Base-by-base conservation (phyloP, 331 rosid species). In the Pyrus hybrid region DNA sequence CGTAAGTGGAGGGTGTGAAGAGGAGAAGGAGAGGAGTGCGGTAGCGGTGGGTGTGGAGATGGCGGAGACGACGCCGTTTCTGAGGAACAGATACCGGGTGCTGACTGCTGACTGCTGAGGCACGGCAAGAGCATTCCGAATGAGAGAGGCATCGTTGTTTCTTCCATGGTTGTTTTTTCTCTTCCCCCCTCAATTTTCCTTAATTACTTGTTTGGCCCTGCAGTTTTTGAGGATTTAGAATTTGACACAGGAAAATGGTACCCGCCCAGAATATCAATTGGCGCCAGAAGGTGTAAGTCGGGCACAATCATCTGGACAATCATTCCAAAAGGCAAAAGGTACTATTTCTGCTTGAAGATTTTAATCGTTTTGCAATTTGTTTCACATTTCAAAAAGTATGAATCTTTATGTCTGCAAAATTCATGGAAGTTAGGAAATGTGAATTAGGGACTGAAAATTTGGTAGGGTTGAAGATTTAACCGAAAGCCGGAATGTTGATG, bases 71-170 rank as follows among this genome's bases (percentile, higher is more conserved):
- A 58, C 75, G 79, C 33, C 87, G 82, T 81, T 80, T 70, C 13
- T 79, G 1, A 70, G 84, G 68, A 90, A 93, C 87, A 75, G 80
- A 67, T 91, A 87, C 83, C 88, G 97, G 98, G 53, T 91, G n/a
- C n/a, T n/a, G n/a, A n/a, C n/a, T n/a, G n/a, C n/a, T n/a, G n/a
- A n/a, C n/a, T n/a, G 71, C 63, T 93, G 84, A 85, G 97, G 83
- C 98, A 90, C 73, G 97, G 98, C 78, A 90, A 85, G 84, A 91
- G 97, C 91, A 87, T 93, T 81, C 97, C 98, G 9, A 90, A 93
- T 58, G 93, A 90, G 79, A 87, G 74, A 73, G 93, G 96, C 85
- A 80, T 93, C 60, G 81, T 93, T 25, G 97, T 93, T 76, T 90
- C 96, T 26, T 91, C 97, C 60, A 56, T 87, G 86, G 97, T 92